Base-by-base conservation (phyloP, 805 yeast species). In the Isabelozyma rhagii region DNA sequence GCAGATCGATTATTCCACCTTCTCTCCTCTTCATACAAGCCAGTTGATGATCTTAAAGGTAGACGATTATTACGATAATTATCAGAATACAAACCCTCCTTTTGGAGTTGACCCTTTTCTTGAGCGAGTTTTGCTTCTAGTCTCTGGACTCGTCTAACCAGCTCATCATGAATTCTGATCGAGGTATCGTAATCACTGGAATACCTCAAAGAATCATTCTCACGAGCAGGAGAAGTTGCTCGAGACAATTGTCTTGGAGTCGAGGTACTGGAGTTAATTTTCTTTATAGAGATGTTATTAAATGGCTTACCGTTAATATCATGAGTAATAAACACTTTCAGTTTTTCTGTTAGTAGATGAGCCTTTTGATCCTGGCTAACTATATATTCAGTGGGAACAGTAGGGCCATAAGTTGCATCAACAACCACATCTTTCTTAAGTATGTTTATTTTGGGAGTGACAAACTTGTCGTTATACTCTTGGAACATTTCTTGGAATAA, bases 381-480 rank as follows among this genome's bases (percentile, higher is more conserved):
- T 0, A 52, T 49, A 55, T 61, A 62, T 18, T 56, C 55, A 46
- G 64, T 66, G 18, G 66, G 64, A 41, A 57, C 64, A 36, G 50
- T 47, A 1, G 72, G 72, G 1, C 75, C 77, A 29, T 48, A 51
- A 2, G 85, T 80, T 2, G 87, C 83, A 63, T 82, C 87, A 5
- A 85, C 72, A 18, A 79, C 72, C 5, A 79, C 89, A 55, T 87
- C 89, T 55, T 83, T 79, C 44, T 75, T 73, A 44, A 71, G 63
- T 9, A 75, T 74, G 8, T 81, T 72, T 2, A 80, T 66, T 46
- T 77, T 75, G 3, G 90, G 91, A 36, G 76, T 76, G 14, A 85
- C 85, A 53, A 75, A 80, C 60, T 87, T 87, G 29, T 74, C 64
- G 55, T 84, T 78, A 57, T 83, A 83, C 57, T 88, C 94, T 38